Evolutionary conservation across 208 protist species (phyloP).

Genomic region (Lotmaria passim): DNA sequence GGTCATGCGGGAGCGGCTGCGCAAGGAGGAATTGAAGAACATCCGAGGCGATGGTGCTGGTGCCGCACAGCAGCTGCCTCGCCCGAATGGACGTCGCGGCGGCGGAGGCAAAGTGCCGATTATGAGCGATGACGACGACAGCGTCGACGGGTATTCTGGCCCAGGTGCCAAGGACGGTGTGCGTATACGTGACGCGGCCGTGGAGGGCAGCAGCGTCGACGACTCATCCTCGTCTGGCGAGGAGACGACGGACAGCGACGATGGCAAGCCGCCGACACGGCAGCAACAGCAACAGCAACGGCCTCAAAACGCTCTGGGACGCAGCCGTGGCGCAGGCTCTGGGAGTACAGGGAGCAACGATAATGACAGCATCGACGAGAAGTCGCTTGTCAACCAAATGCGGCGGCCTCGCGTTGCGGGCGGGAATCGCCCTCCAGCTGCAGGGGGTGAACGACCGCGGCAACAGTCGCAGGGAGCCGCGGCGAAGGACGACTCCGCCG

Average conservation of each 20-base stretch:
- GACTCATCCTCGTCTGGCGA: slow-evolving; percentile 37
- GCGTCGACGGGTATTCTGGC: slow-evolving; percentile 45
- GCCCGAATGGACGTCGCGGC: slow-evolving; percentile 23
- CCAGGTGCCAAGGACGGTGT: slow-evolving; percentile 7
- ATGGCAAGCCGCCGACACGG: slow-evolving; percentile 21
- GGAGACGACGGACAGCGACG: slow-evolving; percentile 49
- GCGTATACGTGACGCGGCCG: slow-evolving; percentile 46
- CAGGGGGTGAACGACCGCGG: slow-evolving; percentile 22
- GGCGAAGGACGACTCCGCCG: slow-evolving; percentile 36
- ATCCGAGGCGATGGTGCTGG: slow-evolving; percentile 55
- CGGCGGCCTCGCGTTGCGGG: slow-evolving; percentile 32
- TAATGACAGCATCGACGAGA: slow-evolving; percentile 19
- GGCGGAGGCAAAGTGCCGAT: slow-evolving; percentile 12
- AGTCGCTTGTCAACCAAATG: slow-evolving; percentile 36
- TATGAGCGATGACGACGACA: slow-evolving; percentile 50
- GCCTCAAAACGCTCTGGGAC: slow-evolving; percentile 24
- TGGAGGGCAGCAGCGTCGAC: slow-evolving; percentile 71
- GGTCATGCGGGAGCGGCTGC: slow-evolving; percentile 89
- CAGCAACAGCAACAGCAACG: slow-evolving; percentile 25
- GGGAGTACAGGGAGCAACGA: slow-evolving; percentile 9
- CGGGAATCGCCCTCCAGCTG: slow-evolving; percentile 24
- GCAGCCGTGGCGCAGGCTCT: slow-evolving; percentile 8
- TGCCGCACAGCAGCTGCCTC: slow-evolving; percentile 1
- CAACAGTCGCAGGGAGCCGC: slow-evolving; percentile 18
- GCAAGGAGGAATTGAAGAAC: slow-evolving; percentile 88